These are phyloP conservation scores for Amaranthus palmeri DNA, from an alignment of 148 eudicot genomes.

Conservation along the genomic window DNA sequence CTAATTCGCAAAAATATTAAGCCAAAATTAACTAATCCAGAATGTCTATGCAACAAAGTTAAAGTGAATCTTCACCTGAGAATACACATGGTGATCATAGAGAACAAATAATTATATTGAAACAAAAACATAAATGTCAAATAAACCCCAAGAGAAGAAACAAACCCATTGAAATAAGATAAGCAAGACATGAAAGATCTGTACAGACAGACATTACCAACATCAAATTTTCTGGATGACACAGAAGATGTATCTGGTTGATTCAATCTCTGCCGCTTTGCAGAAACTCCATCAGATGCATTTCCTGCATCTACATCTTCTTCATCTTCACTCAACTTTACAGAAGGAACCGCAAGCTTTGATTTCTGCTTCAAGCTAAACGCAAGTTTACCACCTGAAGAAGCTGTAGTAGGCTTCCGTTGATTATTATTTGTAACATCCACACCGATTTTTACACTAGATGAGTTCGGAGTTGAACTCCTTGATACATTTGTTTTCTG, in stretches of 20 bases:
- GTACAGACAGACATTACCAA: constrained; percentile 44
- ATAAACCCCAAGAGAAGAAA: background rate
- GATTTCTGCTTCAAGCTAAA: constrained; percentile 92
- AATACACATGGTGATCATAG: background rate
- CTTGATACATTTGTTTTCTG: constrained; percentile 28
- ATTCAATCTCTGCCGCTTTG: constrained; percentile 39
- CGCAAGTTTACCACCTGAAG: constrained; percentile 80
- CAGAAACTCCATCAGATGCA: constrained; percentile 29
- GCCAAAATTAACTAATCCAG: background rate
- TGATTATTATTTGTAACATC: constrained; percentile 36
- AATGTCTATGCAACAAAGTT: background rate
- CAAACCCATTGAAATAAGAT: background rate
- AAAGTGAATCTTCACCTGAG: background rate
- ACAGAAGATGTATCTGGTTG: constrained; percentile 24
- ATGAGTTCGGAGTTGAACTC: constrained; percentile 40
- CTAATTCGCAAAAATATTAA: background rate
- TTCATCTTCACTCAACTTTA: constrained; percentile 74
- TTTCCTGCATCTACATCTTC: constrained; percentile 27
- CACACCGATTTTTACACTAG: constrained; percentile 37
- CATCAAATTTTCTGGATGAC: constrained; percentile 31
- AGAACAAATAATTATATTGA: background rate
- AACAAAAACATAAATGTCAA: background rate
- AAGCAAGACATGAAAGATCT: constrained; percentile 19
- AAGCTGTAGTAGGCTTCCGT: constrained; percentile 27
- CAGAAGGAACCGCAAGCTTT: constrained; percentile 69